Base-by-base conservation (phyloP, 1,284 basidiomycete genomes). In the Rhodotorula sp. region DNA sequence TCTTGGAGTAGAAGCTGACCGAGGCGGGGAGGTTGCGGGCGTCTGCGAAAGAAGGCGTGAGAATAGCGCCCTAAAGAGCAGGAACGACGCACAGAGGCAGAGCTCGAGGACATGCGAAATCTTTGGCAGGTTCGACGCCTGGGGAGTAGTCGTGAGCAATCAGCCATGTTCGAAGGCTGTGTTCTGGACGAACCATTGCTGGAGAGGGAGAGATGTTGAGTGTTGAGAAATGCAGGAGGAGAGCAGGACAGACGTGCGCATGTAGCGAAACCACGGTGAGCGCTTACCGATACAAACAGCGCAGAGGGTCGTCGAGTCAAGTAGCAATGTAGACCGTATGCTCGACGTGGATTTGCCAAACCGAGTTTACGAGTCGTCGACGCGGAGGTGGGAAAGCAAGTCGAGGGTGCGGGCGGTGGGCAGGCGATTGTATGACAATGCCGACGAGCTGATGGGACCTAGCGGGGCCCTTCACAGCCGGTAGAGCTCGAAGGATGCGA, bases 31-130 rank as follows among this genome's bases (percentile, higher is more conserved):
- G 60, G 44, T 64, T 59, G 0, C 50, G 44, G 8, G 68, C 52
- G 53, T 72, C 68, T 67, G 61, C 1, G 20, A 11, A 2, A 13
- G 5, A 24, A 28, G 7, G 30, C 6, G 16, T 22, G 18, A 16
- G 6, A 1, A 26, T 31, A 22, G 34, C 2, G 3, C 4, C 34
- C 11, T n/a, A 44, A 58, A 11, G 34, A 22, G 20, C 2, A n/a
- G 9, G 18, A 6, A 3, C 10, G 7, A 24, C 67, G 30, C 20
- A 67, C 68, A 72, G 28, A 72, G 68, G 50, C 68, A 70, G 20
- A 70, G 63, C 53, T 72, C 71, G 47, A 72, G 71, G 26, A 72
- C 68, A 30, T 70, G 71, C 18, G 62, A 61, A 63, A 72, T 65
- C 53, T 65, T 67, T 2, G 68, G 71, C 2, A 72, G 48, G 0